Conservation (phyloP, 768 basidiomycete species). For the Phanerochaete carnosa region DNA sequence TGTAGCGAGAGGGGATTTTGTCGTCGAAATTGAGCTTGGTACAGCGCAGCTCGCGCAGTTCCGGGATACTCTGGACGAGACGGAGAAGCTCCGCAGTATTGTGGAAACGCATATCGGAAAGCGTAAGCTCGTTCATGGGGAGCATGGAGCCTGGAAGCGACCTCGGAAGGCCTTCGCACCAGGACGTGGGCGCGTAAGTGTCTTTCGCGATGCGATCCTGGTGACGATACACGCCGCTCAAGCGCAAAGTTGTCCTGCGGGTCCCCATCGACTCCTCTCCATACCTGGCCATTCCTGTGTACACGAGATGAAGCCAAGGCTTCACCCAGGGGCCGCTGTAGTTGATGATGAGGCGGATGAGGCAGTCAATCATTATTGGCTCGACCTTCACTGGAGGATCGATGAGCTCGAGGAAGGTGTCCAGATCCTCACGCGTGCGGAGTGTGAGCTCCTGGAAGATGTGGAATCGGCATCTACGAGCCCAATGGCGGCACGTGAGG, state of each 20-base stretch:
- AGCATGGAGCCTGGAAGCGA: neutral
- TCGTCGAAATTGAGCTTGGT: neutral
- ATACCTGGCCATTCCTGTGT: neutral
- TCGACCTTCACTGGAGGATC: neutral
- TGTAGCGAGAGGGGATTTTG: neutral
- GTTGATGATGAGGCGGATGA: neutral
- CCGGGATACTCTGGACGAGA: neutral
- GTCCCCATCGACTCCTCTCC: no score
- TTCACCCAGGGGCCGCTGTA: neutral
- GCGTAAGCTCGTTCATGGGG: neutral
- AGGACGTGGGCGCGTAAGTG: neutral
- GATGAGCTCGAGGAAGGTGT: neutral
- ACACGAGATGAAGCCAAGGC: neutral
- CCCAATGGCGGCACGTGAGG: neutral
- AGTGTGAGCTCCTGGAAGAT: neutral
- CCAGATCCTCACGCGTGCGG: neutral
- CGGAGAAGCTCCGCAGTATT: neutral
- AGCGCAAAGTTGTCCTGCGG: no score
- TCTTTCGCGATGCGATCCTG: neutral
- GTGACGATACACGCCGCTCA: no score
- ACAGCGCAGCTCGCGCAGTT: neutral
- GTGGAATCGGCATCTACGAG: neutral
- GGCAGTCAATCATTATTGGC: neutral
- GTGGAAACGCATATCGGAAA: neutral
- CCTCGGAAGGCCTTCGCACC: neutral